Evolutionary conservation across 2,329 filamentous ascomycete genomes (phyloP).

Genomic region (Talaromyces islandicus): DNA sequence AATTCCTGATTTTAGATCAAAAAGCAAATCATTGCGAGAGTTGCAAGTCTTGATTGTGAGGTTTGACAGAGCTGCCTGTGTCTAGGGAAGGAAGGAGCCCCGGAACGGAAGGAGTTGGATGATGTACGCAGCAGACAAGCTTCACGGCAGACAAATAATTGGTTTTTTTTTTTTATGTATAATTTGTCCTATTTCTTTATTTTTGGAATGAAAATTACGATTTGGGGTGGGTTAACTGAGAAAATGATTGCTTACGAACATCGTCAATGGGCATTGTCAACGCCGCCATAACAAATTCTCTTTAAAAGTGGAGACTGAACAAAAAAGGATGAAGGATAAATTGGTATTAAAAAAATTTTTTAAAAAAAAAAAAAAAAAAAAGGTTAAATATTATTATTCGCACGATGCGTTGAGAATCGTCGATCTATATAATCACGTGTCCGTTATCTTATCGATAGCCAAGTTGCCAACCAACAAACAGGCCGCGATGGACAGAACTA

Average conservation of each 20-base stretch:
- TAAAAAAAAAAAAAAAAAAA: background rate
- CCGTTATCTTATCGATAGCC: background rate
- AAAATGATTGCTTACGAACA: background rate
- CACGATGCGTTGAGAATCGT: background rate
- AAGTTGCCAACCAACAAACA: background rate
- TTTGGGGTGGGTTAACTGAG: background rate
- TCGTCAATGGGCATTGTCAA: background rate
- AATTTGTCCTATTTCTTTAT: background rate
- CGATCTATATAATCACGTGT: background rate
- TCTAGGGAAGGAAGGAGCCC: constrained; percentile 3
- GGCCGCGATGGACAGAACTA: constrained; percentile 4
- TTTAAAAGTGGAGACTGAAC: too few species aligned
- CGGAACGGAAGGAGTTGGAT: background rate
- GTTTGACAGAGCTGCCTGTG: background rate
- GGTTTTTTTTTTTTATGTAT: background rate
- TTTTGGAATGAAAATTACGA: background rate
- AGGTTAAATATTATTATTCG: background rate
- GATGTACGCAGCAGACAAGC: background rate
- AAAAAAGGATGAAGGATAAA: background rate
- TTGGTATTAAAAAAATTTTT: background rate
- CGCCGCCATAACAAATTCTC: background rate
- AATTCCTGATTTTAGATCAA: background rate
- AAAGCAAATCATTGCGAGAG: background rate
- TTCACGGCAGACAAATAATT: too few species aligned
- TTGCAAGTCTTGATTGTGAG: background rate